Conservation (phyloP, 208 protist genomes). For the Spongospora subterranea region DNA sequence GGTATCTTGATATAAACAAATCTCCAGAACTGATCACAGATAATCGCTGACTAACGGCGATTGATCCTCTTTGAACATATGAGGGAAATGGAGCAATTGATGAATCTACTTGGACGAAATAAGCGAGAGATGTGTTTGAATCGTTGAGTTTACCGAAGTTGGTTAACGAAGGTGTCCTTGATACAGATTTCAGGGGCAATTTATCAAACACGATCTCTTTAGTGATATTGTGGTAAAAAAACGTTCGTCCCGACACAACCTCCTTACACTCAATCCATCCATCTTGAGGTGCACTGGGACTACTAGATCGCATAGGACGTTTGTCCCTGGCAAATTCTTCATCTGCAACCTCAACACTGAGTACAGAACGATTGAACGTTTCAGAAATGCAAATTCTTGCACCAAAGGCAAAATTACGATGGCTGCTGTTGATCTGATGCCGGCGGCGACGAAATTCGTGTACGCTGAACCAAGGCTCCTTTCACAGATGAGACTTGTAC, state of each 20-base stretch:
- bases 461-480: background rate
- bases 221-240: slow-evolving; percentile 31
- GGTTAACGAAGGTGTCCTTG: background rate
- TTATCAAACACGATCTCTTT: slow-evolving; percentile 36
- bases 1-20: no score
- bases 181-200: background rate
- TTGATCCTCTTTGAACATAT: background rate
- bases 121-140: background rate
- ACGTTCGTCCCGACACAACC: slow-evolving; percentile 22
- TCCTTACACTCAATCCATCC: slow-evolving; percentile 14
- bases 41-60: no score
- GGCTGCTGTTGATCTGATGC: background rate
- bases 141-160: background rate
- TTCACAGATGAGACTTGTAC: background rate
- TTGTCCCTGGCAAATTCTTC: background rate
- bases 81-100: background rate
- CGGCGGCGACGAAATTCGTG: background rate
- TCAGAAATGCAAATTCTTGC: background rate
- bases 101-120: background rate
- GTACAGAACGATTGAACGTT: background rate
- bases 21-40: no score
- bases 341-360: background rate
- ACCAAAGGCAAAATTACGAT: background rate
- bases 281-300: background rate
- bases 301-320: background rate